Base-by-base conservation (phyloP, 2,329 filamentous ascomycete genomes). In the Elsinoe australis region DNA sequence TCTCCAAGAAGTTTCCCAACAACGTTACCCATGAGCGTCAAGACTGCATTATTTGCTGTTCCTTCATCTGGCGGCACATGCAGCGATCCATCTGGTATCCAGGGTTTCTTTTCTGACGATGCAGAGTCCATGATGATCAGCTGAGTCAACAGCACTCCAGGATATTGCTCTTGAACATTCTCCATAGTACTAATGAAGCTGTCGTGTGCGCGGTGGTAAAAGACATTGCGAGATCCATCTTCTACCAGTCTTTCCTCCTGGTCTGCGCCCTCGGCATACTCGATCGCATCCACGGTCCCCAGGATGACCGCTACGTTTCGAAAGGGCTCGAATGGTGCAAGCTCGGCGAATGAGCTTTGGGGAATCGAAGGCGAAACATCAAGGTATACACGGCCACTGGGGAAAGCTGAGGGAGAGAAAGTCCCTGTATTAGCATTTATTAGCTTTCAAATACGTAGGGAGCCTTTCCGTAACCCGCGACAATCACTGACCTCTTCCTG, bases 401-500 rank as follows among this genome's bases (percentile, higher is more conserved):
- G 88, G 65, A 92, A 95, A 10, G 85, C 86, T 59, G 92, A 71
- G 32, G 90, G 90, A 51, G 87, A 94, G 68, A 96, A 95, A 82
- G 92, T 89, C 67, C 87, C 88, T 95, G 64, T 12, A 34, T 8
- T 1, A 10, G 8, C 12, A 7, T 19, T 34, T 17, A 47, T 19
- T 42, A 7, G 12, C 7, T 29, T 29, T 6, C 12, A 7, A 6
- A 12, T 29, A 29, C 38, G 21, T 5, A 8, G 17, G 26, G 10
- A 10, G 26, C 5, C 10, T 12, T 29, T 6, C 32, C n/a, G 12
- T 8, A n/a, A 41, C 7, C 10, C 52, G 32, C 52, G 52, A 33
- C 52, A 18, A 19, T 8, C 19, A n/a, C 36, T 65, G 82, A 90
- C 87, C 94, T 73, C 85, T 82, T 66, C 94, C 85, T 49, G 87